Base-by-base conservation (phyloP, 805 yeast genomes). In the Monosporozyma solicola region DNA sequence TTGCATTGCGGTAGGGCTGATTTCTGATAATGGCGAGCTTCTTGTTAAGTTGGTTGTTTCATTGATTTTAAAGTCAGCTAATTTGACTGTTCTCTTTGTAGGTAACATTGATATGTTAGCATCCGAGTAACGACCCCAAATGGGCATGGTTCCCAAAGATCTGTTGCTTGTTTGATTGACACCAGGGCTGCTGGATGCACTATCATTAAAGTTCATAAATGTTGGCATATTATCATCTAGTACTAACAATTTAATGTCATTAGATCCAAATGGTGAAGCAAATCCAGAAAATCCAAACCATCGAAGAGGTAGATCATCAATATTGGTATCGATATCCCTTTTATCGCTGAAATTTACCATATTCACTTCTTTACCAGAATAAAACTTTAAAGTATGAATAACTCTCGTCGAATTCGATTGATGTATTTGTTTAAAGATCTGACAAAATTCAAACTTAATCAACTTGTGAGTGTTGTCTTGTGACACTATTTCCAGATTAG, bases 251-350 rank as follows among this genome's bases (percentile, higher is more conserved):
- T 70, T 69, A 52, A 73, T 64, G 47, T 59, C 63, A 9, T 66
- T 65, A 3, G 73, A 62, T 0, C 74, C 73, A 49, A 66, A 65
- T 1, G 66, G 64, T 0, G 74, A 64, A 1, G 71, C 61, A 49
- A 69, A 60, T 5, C 70, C 67, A 1, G 75, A 67, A 5, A 72
- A 67, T 0, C 77, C 77, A 20, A 64, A 58, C 77, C 77, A 73
- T 55, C 74, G 63, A 22, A 72, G 53, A 50, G 67, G 67, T n/a
- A 72, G 56, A 1, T 57, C 64, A 48, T 60, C 62, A 25, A 62
- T 54, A 7, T 51, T 48, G 3, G 72, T 63, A 55, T 73, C 76
- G 1, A 70, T 63, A 51, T 65, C 65, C 16, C 69, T 63, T 15
- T 68, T 61, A 27, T 59, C 59, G 7, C 65, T 58, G 45, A 63